Conservation (phyloP, 2,329 filamentous ascomycete genomes). For the Phyllosticta capitalensis region DNA sequence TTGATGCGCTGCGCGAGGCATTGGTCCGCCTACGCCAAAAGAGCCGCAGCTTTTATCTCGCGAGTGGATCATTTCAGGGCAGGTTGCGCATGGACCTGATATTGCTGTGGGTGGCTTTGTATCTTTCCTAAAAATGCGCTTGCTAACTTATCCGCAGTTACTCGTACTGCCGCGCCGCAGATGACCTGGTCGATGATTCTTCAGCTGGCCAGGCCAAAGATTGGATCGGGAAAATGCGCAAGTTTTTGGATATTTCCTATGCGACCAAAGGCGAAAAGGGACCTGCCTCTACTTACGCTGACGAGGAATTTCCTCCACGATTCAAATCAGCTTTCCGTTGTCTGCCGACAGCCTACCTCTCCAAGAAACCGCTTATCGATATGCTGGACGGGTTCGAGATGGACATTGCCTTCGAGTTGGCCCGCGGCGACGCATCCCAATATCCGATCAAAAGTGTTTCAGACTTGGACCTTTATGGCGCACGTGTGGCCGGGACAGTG, state of each 20-base stretch:
- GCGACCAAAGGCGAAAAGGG: slow-evolving; percentile 16
- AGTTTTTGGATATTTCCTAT: slow-evolving; percentile 49
- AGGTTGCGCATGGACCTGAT: slow-evolving; percentile 59
- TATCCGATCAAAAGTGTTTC: slow-evolving; percentile 51
- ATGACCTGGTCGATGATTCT: slow-evolving; percentile 63
- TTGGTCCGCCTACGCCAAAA: slow-evolving; percentile 50
- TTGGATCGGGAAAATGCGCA: slow-evolving; percentile 51
- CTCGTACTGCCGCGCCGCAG: slow-evolving; percentile 63
- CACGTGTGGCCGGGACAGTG: slow-evolving; percentile 63
- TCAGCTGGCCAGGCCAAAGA: slow-evolving; percentile 40
- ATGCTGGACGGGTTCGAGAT: slow-evolving; percentile 60
- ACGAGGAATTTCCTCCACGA: slow-evolving; percentile 42
- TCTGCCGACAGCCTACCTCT: slow-evolving; percentile 49
- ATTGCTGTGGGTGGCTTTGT: slow-evolving; percentile 40
- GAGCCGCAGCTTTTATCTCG: slow-evolving; percentile 65
- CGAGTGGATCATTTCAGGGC: slow-evolving; percentile 59
- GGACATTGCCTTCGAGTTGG: slow-evolving; percentile 48
- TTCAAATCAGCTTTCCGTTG: slow-evolving; percentile 48
- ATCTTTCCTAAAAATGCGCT: too few relatives aligned
- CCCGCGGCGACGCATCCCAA: slow-evolving; percentile 12
- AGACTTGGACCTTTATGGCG: slow-evolving; percentile 54
- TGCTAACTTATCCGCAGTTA: slow-evolving; percentile 40
- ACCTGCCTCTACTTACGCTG: slow-evolving; percentile 29
- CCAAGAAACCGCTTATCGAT: slow-evolving; percentile 50
- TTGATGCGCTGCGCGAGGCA: slow-evolving; percentile 51